Evolutionary conservation across 2,329 filamentous ascomycete genomes (phyloP), one percentile per base, ranked within the genome.

Genomic region (Zymoseptoria passerinii): DNA sequence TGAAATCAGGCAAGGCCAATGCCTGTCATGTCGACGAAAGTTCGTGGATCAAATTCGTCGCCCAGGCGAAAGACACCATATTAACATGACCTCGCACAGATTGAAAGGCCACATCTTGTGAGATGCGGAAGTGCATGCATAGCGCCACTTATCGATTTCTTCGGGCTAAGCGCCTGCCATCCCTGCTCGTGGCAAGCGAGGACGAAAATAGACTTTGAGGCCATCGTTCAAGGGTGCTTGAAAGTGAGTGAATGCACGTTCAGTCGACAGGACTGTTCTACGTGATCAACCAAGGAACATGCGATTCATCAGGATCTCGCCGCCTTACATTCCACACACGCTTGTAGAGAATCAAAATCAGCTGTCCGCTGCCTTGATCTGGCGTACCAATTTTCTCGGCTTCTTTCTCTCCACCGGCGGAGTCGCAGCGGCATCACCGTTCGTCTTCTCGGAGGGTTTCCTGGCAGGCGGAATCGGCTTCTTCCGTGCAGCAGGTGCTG

Each of bases 371-470:
- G 35, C 35, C 13, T 44, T 44, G 35, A 13, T 44, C 35, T 44
- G 35, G 4, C 35, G 35, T 16, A 44, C 35, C 1, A 70, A 54
- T 57, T 70, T 70, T 48, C 65, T 58, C 35, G 68, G 68, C 60
- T 70, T 70, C 62, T 69, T 70, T 61, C 62, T 70, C 62, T 69
- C 67, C 3, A 53, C 63, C 27, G 66, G 61, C 55, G 58, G 28
- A 18, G 61, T 29, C n/a, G 57, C 56, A 13, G 56, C 53, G 9
- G 55, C 52, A 8, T 44, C 35, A 44, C 35, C n/a, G 35, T 44
- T 44, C 35, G 35, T 16, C 35, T 44, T 10, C 35, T n/a, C 10
- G n/a, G 35, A 44, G 1, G 7, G 53, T 23, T 53, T 19, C 8
- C 44, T 44, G n/a, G 55, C 28, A 8, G 50, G 50, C 23, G 50